Base-by-base conservation (phyloP, 2,329 filamentous ascomycete genomes). In the Hymenoscyphus salicellus region DNA sequence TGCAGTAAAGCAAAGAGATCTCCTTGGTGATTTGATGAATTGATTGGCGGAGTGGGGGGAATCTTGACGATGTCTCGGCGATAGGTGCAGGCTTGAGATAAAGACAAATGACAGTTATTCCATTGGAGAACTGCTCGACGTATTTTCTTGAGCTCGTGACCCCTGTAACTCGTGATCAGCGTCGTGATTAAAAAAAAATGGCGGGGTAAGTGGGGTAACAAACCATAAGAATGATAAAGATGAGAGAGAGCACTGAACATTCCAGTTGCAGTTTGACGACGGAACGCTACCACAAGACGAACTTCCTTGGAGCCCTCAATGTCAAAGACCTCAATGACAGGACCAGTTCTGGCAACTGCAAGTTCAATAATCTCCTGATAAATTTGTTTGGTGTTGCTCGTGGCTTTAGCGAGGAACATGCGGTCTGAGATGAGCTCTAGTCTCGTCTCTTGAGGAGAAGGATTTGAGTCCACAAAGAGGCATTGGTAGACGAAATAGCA, bases 401-500 rank as follows among this genome's bases (percentile, higher is more conserved):
- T 98, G 16, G 94, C 93, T 83, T 99, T 99, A 74, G 93, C 92
- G 75, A 97, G 81, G 83, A 99, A 99, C 69, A 93, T 90, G 77
- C 90, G 90, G 78, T 99, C 95, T 69, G 93, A 92, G 76, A 99
- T 93, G 72, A 94, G 84, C 72, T 97, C 92, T 67, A 99, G 86
- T 71, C 92, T 88, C 38, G 92, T 97, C 83, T 98, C 95, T 61
- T 88, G 86, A 14, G 88, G 86, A 17, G 83, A 80, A 0, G 93
- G 91, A 68, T 88, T 88, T 8, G 89, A 82, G 73, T 94, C 87
- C 71, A 87, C 88, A 78, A 98, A 99, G 75, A 90, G 88, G 78
- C 94, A 97, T 79, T 97, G 92, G 82, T 99, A 99, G 71, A 99
- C 93, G 76, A 99, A 99, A 82, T 99, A 99, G 82, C 95, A 99